Percentiles rank a stretch among this genome's conserved stretches.
Evolutionary conservation across 176 grass and related monocot genomes (phyloP).

Genomic region (Carex littledalei): DNA sequence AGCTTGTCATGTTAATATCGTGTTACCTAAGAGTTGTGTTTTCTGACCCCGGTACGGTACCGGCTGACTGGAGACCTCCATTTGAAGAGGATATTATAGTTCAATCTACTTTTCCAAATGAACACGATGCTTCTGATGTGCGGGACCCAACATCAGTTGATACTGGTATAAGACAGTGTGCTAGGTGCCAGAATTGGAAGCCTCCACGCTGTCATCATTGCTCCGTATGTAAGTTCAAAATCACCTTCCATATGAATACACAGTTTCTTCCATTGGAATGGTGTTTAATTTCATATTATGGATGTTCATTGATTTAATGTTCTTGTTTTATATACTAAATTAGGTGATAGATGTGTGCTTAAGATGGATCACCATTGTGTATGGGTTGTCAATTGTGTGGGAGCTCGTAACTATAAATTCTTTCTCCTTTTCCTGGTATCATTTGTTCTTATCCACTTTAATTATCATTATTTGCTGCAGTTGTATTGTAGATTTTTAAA

Average conservation of each 20-base stretch:
- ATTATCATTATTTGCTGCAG: not conserved
- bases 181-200: slow-evolving; percentile 76
- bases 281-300: slow-evolving; percentile 3
- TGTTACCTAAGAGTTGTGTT: slow-evolving; percentile 81
- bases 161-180: slow-evolving; percentile 44
- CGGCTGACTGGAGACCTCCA: slow-evolving; percentile 64
- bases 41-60: slow-evolving; percentile 70
- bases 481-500: not conserved
- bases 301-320: not conserved
- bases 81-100: slow-evolving; percentile 38
- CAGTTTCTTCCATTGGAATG: not conserved
- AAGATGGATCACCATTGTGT: slow-evolving; percentile 99
- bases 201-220: slow-evolving; percentile 90
- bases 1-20: slow-evolving; percentile 78
- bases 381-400: slow-evolving; percentile 93
- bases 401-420: slow-evolving; percentile 79
- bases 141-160: slow-evolving; percentile 36
- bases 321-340: slow-evolving; percentile 11
- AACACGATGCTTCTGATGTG: slow-evolving; percentile 27
- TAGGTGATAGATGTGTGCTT: slow-evolving; percentile 90
- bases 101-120: slow-evolving; percentile 20
- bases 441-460: not conserved
- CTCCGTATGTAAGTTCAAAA: slow-evolving; percentile 68
- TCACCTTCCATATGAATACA: slow-evolving; percentile 16
- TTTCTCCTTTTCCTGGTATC: slow-evolving; percentile 99